Percentiles rank a stretch among this genome's conserved stretches.
Evolutionary conservation across 257 asterid genomes (phyloP).

Genomic region (Ilex asprella): DNA sequence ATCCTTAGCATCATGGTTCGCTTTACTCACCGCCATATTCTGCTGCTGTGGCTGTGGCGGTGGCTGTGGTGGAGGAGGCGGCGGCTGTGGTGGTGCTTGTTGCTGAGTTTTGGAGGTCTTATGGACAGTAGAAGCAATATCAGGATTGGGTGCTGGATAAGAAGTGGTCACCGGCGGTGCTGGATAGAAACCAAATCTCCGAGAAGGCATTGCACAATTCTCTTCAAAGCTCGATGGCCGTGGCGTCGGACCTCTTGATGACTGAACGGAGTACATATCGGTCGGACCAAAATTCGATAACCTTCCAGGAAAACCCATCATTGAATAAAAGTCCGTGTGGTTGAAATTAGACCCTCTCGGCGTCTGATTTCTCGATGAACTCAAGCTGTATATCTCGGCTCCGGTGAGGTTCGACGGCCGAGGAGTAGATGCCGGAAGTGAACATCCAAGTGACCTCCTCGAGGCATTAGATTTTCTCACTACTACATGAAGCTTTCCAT

Average conservation of each 20-base stretch:
- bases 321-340: constrained; percentile 44
- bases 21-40: constrained; percentile 16
- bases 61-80: constrained; percentile 7
- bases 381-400: constrained; percentile 50
- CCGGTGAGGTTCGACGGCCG: constrained; percentile 50
- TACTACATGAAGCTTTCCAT: constrained; percentile 82
- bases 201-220: constrained; percentile 58
- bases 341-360: constrained; percentile 52
- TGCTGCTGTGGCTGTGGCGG: constrained; percentile 21
- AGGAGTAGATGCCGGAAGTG: constrained; percentile 37
- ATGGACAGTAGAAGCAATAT: constrained; percentile 53
- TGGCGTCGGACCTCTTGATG: constrained; percentile 90
- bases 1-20: constrained; percentile 73
- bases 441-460: constrained; percentile 51
- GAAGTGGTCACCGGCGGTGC: constrained; percentile 41
- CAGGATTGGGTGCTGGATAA: constrained; percentile 94
- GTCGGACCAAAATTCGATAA: constrained; percentile 60
- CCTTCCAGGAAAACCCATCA: constrained; percentile 75
- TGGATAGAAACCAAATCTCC: constrained; percentile 65
- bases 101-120: constrained; percentile 30
- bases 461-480: constrained; percentile 88
- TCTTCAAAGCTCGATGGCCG: constrained; percentile 90
- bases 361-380: constrained; percentile 48
- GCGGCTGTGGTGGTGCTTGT: constrained; percentile 17
- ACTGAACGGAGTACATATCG: constrained; percentile 81